Percentiles rank a stretch among this genome's conserved stretches.
These are phyloP conservation scores for Alternaria panax DNA, from an alignment of 2,329 filamentous ascomycete genomes.

Conservation along the genomic window DNA sequence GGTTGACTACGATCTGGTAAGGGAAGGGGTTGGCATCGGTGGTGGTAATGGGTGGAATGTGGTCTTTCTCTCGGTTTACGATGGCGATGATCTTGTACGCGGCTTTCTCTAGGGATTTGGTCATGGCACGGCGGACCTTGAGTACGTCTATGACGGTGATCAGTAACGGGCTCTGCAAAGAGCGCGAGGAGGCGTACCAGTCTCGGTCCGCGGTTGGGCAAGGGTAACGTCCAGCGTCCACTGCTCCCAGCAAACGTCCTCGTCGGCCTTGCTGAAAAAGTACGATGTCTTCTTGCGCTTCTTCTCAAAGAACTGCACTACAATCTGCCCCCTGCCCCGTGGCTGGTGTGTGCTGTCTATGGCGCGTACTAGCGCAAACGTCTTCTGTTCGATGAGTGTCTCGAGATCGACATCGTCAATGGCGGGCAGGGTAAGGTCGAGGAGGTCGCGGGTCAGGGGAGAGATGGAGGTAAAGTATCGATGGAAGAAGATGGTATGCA, in stretches of 20 bases:
- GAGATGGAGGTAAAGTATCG: constrained; percentile 90
- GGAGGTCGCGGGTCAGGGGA: constrained; percentile 84
- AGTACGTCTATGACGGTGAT: constrained; percentile 70
- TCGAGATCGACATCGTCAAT: constrained; percentile 91
- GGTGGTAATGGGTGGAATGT: constrained; percentile 96
- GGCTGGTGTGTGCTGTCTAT: constrained; percentile 65
- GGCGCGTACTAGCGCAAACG: constrained; percentile 78
- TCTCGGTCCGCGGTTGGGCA: constrained; percentile 86
- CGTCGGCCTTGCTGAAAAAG: constrained; percentile 75
- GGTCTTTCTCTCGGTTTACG: constrained; percentile 88
- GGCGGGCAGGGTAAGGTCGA: constrained; percentile 88
- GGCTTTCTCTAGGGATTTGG: constrained; percentile 84
- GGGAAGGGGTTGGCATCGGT: constrained; percentile 93
- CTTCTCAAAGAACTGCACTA: constrained; percentile 95
- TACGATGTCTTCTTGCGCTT: constrained; percentile 77
- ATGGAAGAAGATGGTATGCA: constrained; percentile 99
- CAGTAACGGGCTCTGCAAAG: constrained; percentile 2
- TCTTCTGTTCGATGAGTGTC: constrained; percentile 89
- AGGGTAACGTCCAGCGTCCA: constrained; percentile 96
- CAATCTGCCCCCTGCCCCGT: constrained; percentile 76
- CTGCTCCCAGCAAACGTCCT: constrained; percentile 95
- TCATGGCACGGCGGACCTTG: constrained; percentile 90
- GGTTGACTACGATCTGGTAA: constrained; percentile 89
- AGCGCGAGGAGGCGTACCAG: constrained; percentile 64
- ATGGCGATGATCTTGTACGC: constrained; percentile 89